These are phyloP conservation scores for Verruconis gallopava DNA, from an alignment of 2,329 filamentous ascomycete genomes.

Conservation along the genomic window DNA sequence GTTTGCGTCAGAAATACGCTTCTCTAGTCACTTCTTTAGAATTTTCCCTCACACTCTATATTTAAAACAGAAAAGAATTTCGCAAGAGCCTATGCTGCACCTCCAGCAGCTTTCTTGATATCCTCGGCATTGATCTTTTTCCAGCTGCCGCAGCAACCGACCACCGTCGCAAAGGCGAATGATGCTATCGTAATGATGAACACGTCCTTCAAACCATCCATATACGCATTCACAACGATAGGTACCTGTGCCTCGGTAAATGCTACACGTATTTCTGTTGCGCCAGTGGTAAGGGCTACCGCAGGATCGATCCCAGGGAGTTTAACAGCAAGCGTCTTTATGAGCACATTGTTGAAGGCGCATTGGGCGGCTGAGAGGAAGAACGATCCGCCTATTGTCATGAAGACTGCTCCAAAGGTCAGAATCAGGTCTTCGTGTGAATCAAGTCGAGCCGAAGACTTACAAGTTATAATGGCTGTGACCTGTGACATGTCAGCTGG, in stretches of 20 bases:
- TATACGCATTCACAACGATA: conserved; percentile 4
- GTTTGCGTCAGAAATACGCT: no score
- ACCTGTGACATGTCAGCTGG: conserved; percentile 15
- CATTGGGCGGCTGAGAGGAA: conserved; percentile 4
- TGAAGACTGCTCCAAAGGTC: conserved; percentile 4
- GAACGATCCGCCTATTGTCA: conserved; percentile 3
- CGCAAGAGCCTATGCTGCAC: no score
- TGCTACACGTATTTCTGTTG: conserved; percentile 27
- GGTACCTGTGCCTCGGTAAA: conserved; percentile 15
- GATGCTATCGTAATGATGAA: conserved; percentile 7
- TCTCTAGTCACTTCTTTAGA: no score
- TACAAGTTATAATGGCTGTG: conserved; percentile 16
- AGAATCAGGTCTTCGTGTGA: background rate
- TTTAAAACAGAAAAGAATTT: no score
- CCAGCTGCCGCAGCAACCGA: conserved; percentile 5
- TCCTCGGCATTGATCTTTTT: conserved; percentile 6
- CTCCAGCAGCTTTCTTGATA: background rate
- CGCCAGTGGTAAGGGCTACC: conserved; percentile 28
- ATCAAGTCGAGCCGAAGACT: conserved; percentile 2
- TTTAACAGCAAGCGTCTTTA: background rate
- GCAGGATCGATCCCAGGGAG: conserved; percentile 24
- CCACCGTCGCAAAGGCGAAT: background rate
- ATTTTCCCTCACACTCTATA: no score
- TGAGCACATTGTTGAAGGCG: conserved; percentile 6
- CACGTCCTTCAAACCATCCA: conserved; percentile 5